Evolutionary conservation across 2,329 filamentous ascomycete genomes (phyloP), one percentile per base, ranked within the genome.

Genomic region (Ophiognomonia clavigignenti-juglandacearum): DNA sequence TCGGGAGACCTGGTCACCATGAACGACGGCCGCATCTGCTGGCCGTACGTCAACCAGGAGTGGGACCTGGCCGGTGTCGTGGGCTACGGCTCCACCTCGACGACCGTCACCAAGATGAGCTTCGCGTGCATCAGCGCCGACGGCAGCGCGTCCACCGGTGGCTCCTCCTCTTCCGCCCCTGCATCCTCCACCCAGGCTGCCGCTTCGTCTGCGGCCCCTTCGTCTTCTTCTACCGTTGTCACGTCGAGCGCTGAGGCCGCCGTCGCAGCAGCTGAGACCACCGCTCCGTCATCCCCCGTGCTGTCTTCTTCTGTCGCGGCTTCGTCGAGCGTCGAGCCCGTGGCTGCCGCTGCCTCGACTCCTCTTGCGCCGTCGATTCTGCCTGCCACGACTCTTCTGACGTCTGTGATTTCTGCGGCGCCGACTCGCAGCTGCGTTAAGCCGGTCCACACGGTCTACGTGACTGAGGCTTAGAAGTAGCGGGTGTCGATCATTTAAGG

Each of bases 1-100:
- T 75, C 78, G 7, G 80, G 80, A 32, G 80, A 83, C 56, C 80
- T 83, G 70, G 77, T 79, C 10, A 80, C 75, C 26, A 74, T 80
- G 67, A 55, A 63, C n/a, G 75, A 80, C 50, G 75, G 74, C 19
- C 68, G 74, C 39, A 69, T 83, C 55, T 83, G 80, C 69, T 83
- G 77, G 77, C 77, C 77, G 22, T 81, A 80, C 52, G 74, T 79
- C 44, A 67, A 67, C 59, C 78, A 78, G 74, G 65, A 65, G 27
- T 80, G 77, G 77, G 62, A 66, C 48, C 58, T 75, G 39, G 16
- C n/a, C 22, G 39, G 43, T 19, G n/a, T 37, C 10, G 51, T 51
- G 18, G 51, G 37, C 19, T 47, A 23, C 16, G 64, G 63, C 42
- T 49, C 53, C 42, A 55, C 65, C 13, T 56, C 57, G 39, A 52